Evolutionary conservation across 2,329 filamentous ascomycete genomes (phyloP).

Genomic region (Clonostachys byssicola): DNA sequence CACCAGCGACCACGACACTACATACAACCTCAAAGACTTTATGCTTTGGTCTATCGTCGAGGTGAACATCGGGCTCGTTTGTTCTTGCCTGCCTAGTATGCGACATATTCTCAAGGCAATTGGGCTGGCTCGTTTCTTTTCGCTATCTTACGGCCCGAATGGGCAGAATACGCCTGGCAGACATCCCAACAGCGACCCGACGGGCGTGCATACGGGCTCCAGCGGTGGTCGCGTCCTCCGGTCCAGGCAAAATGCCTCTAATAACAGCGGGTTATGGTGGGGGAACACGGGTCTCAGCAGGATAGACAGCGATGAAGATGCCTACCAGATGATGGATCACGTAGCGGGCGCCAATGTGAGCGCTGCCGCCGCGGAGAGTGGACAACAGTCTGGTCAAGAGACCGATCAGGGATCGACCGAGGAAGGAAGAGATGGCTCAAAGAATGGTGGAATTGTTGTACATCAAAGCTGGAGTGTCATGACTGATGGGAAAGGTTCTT

Average conservation of each 20-base stretch:
- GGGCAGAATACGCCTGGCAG: not conserved
- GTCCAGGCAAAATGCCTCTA: not conserved
- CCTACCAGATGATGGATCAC: not conserved
- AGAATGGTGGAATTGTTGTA: too few relatives aligned
- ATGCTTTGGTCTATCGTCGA: conserved; percentile 25
- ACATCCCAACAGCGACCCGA: not conserved
- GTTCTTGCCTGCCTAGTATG: conserved; percentile 23
- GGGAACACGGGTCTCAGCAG: not conserved
- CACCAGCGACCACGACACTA: not conserved
- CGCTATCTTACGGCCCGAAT: not conserved
- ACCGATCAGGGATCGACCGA: too few relatives aligned
- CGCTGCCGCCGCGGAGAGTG: too few relatives aligned
- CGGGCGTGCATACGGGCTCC: not conserved
- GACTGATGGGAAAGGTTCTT: too few relatives aligned
- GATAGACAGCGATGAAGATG: not conserved
- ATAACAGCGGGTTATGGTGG: not conserved
- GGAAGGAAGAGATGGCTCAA: too few relatives aligned
- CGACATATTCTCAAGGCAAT: conserved; percentile 14
- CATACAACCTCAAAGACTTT: not conserved
- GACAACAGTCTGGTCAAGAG: too few relatives aligned
- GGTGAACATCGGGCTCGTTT: conserved; percentile 27
- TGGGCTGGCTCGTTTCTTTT: not conserved
- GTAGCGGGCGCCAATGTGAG: too few relatives aligned
- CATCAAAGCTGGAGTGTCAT: too few relatives aligned
- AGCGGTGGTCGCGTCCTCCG: not conserved